Evolutionary conservation across 2,329 filamentous ascomycete species (phyloP), one percentile per base, ranked within the genome.

Genomic region (Penicillium paneum): DNA sequence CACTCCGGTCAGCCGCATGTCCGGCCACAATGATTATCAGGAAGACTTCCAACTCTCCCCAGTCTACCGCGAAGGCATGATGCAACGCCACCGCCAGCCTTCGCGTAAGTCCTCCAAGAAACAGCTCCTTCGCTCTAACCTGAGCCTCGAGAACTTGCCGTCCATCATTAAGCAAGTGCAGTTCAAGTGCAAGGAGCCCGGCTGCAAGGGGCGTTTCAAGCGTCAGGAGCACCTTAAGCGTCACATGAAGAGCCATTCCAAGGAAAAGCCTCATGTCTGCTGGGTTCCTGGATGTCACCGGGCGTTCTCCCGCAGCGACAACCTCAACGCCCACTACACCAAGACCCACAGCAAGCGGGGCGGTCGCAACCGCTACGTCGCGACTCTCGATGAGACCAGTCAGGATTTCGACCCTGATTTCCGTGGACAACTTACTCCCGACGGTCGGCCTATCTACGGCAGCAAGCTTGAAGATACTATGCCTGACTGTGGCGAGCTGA

Each of bases 211-310:
- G 8, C 72, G 72, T 5, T 81, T 81, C 63, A 76, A 78, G 66
- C 66, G 78, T 44, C 75, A 78, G 55, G 78, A 80, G 57, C 78
- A 80, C 53, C 65, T 79, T 17, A 78, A 79, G 66, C 67, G 78
- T 11, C 78, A 81, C 60, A 74, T 76, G 67, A 76, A 74, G 63
- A 78, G 72, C 15, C 77, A 79, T 52, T 76, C 75, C 31, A 72
- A 74, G 54, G 72, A 76, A 46, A 75, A 74, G 62, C 71, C 71
- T 4, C 73, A 76, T 62, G 68, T 71, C 8, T 77, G 75, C 56
- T 77, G 74, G 75, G 73, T 76, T 2, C 72, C 74, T 1, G 74
- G 70, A 10, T 77, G 75, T 55, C 69, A 73, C 43, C 68, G 71
- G 8, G 69, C 69, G 2, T 78, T 78, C 58, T 74, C 72, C 3